Conservation (phyloP, 2,329 filamentous ascomycete genomes). For the Tolypocladium nubicola region DNA sequence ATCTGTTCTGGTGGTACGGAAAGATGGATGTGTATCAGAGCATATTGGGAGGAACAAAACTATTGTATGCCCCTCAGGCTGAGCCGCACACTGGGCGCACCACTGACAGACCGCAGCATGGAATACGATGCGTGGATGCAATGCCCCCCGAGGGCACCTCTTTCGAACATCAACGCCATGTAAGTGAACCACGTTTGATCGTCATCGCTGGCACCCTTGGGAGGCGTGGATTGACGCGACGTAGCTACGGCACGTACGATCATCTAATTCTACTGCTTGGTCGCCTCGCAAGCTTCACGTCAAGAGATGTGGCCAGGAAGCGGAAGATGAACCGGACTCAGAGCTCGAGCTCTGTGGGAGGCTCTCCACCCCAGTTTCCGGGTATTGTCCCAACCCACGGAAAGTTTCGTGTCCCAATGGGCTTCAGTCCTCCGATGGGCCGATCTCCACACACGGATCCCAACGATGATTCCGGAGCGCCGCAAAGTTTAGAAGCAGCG, state of each 20-base stretch:
- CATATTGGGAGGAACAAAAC: conserved; percentile 71
- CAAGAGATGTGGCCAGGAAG: conserved; percentile 70
- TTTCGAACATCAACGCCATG: conserved; percentile 67
- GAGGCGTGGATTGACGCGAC: conserved; percentile 12
- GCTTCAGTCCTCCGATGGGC: conserved; percentile 40
- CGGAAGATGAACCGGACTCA: conserved; percentile 41
- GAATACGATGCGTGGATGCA: conserved; percentile 74
- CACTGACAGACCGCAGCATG: conserved; percentile 43
- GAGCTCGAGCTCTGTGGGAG: conserved; percentile 15
- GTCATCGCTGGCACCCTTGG: background rate
- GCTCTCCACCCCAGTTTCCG: conserved; percentile 35
- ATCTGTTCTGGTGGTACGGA: conserved; percentile 91
- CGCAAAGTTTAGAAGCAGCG: conserved; percentile 57
- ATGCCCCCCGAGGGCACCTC: conserved; percentile 72
- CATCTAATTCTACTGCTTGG: conserved; percentile 75
- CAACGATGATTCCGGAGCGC: conserved; percentile 46
- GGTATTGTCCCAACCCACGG: conserved; percentile 45
- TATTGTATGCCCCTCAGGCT: conserved; percentile 56
- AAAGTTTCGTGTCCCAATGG: conserved; percentile 38
- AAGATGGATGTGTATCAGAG: conserved; percentile 93
- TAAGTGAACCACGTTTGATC: conserved; percentile 25
- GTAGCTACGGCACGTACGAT: conserved; percentile 77
- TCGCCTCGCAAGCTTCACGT: conserved; percentile 67
- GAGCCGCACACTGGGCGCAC: background rate
- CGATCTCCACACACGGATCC: conserved; percentile 31